These are phyloP conservation scores for Neopestalotiopsis clavispora DNA, from an alignment of 2,329 filamentous ascomycete genomes.

Conservation along the genomic window DNA sequence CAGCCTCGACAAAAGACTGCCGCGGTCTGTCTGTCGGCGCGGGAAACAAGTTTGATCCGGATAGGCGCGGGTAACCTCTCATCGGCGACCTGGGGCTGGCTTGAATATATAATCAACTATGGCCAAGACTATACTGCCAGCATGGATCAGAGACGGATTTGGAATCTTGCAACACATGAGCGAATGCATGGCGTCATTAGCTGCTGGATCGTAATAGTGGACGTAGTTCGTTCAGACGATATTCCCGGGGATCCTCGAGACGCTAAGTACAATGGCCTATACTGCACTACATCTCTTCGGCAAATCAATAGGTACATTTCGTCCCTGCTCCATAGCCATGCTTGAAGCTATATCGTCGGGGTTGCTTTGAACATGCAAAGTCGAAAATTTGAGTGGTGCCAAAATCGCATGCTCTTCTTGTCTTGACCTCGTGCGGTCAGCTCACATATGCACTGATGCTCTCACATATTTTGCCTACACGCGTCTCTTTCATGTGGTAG, in stretches of 20 bases:
- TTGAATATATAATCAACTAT: no score
- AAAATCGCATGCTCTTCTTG: neutral
- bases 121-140: no score
- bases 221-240: neutral
- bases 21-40: neutral
- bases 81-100: no score
- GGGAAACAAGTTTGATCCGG: no score
- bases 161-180: neutral
- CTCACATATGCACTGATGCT: neutral
- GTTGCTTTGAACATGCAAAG: neutral
- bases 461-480: neutral
- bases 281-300: neutral
- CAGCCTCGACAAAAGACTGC: neutral
- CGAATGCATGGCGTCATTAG: neutral
- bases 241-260: neutral
- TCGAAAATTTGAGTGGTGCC: neutral
- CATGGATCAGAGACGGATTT: neutral
- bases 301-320: neutral
- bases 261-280: neutral
- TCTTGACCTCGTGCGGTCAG: neutral
- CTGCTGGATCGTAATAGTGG: neutral
- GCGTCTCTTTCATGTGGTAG: neutral
- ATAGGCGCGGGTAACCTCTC: no score
- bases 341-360: neutral
- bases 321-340: neutral